Evolutionary conservation across 768 basidiomycete species (phyloP).

Genomic region (Sarcodon aspratus): DNA sequence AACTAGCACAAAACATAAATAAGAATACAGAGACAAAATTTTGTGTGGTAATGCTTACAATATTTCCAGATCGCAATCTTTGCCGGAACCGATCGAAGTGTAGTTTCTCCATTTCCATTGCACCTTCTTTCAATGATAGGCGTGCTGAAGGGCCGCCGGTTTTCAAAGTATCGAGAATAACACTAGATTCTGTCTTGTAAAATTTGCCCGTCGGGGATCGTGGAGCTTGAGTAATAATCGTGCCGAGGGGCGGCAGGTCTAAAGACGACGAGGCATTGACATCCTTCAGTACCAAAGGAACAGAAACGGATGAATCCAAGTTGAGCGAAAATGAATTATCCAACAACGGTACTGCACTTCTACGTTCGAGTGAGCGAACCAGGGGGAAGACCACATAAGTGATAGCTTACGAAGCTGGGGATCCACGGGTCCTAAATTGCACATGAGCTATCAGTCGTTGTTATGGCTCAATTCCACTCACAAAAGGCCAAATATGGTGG

Average conservation of each 20-base stretch:
- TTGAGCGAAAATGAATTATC: not conserved
- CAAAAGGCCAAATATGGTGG: not conserved
- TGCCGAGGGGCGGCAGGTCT: not conserved
- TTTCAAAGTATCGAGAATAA: slow-evolving; percentile 7
- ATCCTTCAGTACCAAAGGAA: not conserved
- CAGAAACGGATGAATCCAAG: not conserved
- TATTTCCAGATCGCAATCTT: too few species aligned
- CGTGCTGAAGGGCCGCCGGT: slow-evolving; percentile 10
- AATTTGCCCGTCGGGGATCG: slow-evolving; percentile 8
- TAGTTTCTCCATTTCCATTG: slow-evolving; percentile 1
- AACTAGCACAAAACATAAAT: not conserved
- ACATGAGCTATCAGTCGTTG: not conserved
- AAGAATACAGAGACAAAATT: not conserved
- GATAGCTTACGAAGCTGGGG: not conserved
- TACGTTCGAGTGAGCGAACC: not conserved
- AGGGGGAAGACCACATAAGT: not conserved
- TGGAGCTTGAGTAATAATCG: not conserved
- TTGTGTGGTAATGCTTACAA: not conserved
- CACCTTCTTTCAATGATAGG: slow-evolving; percentile 5
- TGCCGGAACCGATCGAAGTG: not conserved
- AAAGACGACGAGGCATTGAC: not conserved
- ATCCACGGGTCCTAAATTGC: too few species aligned
- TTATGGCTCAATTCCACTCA: not conserved
- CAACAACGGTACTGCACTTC: not conserved
- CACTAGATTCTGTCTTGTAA: slow-evolving; percentile 8